Conservation (phyloP, 306 rosid species). For the Sphenostylis stenocarpa region DNA sequence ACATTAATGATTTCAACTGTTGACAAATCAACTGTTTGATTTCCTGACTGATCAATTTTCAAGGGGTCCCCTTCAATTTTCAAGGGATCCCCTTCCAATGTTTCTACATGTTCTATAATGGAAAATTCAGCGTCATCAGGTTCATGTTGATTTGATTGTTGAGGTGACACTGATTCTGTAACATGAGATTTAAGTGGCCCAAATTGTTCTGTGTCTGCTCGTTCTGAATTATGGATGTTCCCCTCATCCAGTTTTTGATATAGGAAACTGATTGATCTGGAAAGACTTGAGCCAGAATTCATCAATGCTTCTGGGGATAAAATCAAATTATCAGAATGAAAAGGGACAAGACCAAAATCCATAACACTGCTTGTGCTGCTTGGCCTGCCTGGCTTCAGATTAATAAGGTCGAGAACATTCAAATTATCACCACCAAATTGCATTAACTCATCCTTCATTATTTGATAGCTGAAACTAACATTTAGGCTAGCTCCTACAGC, state of each 20-base stretch:
- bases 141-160: conserved; percentile 44
- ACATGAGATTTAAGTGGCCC: conserved; percentile 33
- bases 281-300: conserved; percentile 53
- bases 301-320: conserved; percentile 43
- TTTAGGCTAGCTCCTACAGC: conserved; percentile 70
- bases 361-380: conserved; percentile 33
- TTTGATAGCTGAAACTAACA: conserved; percentile 74
- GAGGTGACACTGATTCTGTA: conserved; percentile 34
- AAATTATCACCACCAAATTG: conserved; percentile 39
- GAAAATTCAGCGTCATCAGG: conserved; percentile 49
- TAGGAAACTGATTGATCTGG: conserved; percentile 58
- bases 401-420: conserved; percentile 41
- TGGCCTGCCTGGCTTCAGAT: conserved; percentile 33
- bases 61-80: conserved; percentile 41
- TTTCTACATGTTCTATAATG: conserved; percentile 59
- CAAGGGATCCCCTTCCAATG: conserved; percentile 41
- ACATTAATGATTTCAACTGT: conserved; percentile 45
- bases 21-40: conserved; percentile 39
- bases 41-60: conserved; percentile 37
- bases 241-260: conserved; percentile 65
- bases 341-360: conserved; percentile 29
- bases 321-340: conserved; percentile 44
- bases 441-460: conserved; percentile 42
- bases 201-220: conserved; percentile 35
- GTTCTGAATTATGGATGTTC: conserved; percentile 33